Evolutionary conservation across 176 grass and related monocot species (phyloP), one percentile per base, ranked within the genome.

Genomic region (Cenchrus purpureus): DNA sequence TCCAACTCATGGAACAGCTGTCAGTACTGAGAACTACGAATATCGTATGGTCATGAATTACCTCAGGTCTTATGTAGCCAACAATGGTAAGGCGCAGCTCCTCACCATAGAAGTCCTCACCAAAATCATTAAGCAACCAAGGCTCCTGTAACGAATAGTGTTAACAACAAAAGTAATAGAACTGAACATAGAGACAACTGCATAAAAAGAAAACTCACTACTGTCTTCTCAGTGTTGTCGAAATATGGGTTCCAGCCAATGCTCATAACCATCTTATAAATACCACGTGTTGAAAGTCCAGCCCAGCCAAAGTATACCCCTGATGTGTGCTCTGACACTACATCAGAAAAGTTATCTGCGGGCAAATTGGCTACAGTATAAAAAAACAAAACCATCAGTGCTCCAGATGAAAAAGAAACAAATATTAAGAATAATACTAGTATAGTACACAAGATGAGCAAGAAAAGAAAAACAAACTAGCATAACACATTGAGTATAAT

Each of bases 181-280:
- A 66, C 73, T 45, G 22, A 58, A 53, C n/a, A 84, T 83, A 6
- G 43, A 86, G 25, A 25, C 16, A 29, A 52, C 53, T 73, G n/a
- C 58, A 42, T 48, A 82, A 44, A 82, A 44, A 74, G 68, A 52
- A 78, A 19, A 90, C 97, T 82, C 78, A 95, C 97, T 50, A 96
- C 86, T 46, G 93, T 95, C 89, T 98, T 98, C 87, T 98, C 88
- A 12, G 91, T 92, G 77, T 98, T 94, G 68, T 96, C 89, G 22
- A 98, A 98, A 87, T 95, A 98, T 32, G 93, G 93, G 88, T 98
- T 98, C 97, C 97, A 99, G 65, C 97, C 97, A 67, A 99, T 92
- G 75, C 93, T 99, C 93, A 99, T 99, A 82, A 92, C 97, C 97
- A 96, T 99, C 82, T 96, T 96, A 80, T 88, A 99, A 79, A 92